phyloP scores from a whole-genome alignment of 2,329 filamentous ascomycete genomes.

The Venturia aucupariae region DNA sequence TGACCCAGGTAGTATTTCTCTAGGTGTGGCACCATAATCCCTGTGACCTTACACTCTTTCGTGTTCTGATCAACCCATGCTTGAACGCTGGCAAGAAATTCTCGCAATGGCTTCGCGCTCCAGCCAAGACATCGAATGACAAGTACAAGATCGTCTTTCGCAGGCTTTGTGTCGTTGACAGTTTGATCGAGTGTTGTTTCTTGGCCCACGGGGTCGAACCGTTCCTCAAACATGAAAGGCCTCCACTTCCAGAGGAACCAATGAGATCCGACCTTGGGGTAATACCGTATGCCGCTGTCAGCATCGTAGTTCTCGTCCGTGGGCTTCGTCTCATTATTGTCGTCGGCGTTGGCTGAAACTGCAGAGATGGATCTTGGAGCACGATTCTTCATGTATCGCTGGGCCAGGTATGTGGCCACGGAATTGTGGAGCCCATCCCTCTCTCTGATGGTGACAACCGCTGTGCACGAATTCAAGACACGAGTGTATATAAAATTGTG shows the following conservation, averaged over 20 bases:
- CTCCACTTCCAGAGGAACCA: neutral
- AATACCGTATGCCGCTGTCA: neutral
- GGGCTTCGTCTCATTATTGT: neutral
- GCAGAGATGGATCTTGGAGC: constrained; percentile 3
- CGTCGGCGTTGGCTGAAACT: neutral
- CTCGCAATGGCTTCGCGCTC: constrained; percentile 1
- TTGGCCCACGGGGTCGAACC: neutral
- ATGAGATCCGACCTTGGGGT: neutral
- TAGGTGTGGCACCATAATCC: neutral
- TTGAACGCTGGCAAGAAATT: neutral
- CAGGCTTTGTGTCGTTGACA: neutral
- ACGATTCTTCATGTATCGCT: constrained; percentile 1
- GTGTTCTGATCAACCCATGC: neutral
- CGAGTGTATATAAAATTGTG: neutral
- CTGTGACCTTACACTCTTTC: neutral
- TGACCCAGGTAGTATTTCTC: neutral
- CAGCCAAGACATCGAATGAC: constrained; percentile 8
- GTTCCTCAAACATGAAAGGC: constrained; percentile 3
- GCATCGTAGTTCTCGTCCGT: neutral
- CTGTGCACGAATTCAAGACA: neutral
- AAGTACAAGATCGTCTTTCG: neutral
- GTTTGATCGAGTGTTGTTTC: neutral
- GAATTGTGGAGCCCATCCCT: neutral
- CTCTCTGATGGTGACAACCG: neutral
- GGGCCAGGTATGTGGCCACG: neutral